phyloP scores from a whole-genome alignment of 2,329 filamentous ascomycete genomes.

The Madurella fahalii region DNA sequence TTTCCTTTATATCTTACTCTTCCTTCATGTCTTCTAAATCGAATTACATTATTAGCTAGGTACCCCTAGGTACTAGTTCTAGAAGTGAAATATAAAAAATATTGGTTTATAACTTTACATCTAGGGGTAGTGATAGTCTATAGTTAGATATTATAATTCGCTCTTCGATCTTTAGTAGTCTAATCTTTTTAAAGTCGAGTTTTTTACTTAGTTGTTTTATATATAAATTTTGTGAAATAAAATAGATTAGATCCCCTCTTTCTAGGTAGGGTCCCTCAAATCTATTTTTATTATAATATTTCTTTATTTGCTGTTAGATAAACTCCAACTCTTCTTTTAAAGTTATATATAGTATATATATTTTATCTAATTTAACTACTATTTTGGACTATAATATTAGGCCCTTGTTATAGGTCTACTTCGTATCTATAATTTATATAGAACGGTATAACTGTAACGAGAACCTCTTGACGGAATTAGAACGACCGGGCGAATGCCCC shows the following conservation, averaged over 20 bases:
- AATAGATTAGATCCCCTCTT: no score
- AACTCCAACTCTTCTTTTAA: slow-evolving; percentile 10
- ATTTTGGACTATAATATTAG: background rate
- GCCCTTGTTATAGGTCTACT: slow-evolving; percentile 11
- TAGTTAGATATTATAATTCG: no score
- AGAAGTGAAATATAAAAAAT: slow-evolving; percentile 13
- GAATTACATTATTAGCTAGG: background rate
- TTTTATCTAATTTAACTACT: slow-evolving; percentile 1
- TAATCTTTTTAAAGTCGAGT: slow-evolving; percentile 12
- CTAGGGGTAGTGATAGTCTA: background rate
- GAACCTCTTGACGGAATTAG: no score
- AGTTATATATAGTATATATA: background rate
- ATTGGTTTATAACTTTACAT: slow-evolving; percentile 2
- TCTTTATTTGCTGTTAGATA: slow-evolving; percentile 2
- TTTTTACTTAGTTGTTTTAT: slow-evolving; percentile 10
- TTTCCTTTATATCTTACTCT: slow-evolving; percentile 8
- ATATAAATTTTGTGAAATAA: no score
- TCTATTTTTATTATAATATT: slow-evolving; percentile 9
- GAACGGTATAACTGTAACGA: no score
- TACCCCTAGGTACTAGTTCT: slow-evolving; percentile 6
- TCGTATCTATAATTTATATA: slow-evolving; percentile 17
- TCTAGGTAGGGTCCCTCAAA: slow-evolving; percentile 11
- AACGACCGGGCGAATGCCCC: no score
- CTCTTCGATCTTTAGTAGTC: slow-evolving; percentile 8
- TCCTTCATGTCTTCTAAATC: slow-evolving; percentile 10